Evolutionary conservation across 495 filamentous ascomycete species (phyloP).

Genomic region (Talaromyces thailandensis): DNA sequence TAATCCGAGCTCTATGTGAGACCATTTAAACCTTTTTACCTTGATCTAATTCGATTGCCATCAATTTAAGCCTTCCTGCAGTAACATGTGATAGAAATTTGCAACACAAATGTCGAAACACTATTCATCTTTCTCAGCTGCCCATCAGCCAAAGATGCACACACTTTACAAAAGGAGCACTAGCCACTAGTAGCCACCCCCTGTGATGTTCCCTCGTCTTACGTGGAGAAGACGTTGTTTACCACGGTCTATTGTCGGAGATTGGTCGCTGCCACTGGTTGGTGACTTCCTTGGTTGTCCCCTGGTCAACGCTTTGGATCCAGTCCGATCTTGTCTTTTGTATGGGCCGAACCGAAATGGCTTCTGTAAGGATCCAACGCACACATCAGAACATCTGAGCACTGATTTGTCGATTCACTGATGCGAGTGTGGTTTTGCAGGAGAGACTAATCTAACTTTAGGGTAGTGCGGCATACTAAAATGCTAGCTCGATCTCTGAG

Average conservation of each 20-base stretch:
- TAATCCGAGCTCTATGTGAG: background rate
- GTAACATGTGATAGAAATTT: background rate
- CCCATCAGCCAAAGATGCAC: background rate
- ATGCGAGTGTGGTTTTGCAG: background rate
- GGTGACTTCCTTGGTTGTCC: background rate
- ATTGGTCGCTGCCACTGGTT: background rate
- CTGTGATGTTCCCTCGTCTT: background rate
- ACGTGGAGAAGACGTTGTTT: background rate
- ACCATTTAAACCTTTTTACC: background rate
- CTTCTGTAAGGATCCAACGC: background rate
- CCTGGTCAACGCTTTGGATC: background rate
- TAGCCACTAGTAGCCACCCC: background rate
- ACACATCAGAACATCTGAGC: background rate
- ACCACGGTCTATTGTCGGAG: conserved; percentile 3
- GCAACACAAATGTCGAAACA: background rate
- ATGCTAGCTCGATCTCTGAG: background rate
- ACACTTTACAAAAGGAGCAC: background rate
- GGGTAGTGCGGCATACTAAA: background rate
- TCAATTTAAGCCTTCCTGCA: background rate
- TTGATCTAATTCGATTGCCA: background rate
- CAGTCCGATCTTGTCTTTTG: background rate
- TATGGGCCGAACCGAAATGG: background rate
- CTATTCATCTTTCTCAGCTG: background rate
- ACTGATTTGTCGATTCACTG: background rate
- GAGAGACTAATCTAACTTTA: background rate